Evolutionary conservation across 2,329 filamentous ascomycete genomes (phyloP).

Genomic region (Colletotrichum orbiculare): DNA sequence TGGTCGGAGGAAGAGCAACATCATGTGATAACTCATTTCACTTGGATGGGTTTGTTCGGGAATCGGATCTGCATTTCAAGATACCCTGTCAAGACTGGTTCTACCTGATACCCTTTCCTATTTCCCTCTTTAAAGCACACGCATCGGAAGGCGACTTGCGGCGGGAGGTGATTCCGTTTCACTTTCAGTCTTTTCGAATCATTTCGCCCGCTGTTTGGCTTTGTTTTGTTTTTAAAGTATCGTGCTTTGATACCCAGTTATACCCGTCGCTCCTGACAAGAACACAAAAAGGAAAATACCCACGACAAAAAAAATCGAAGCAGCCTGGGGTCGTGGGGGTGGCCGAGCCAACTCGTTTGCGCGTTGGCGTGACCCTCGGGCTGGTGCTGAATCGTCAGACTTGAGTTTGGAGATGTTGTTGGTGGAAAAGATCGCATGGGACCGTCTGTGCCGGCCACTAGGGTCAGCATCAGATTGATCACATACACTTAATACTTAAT

Average conservation of each 20-base stretch:
- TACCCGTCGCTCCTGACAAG: slow-evolving; percentile 42
- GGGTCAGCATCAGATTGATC: slow-evolving; percentile 37
- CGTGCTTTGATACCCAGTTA: slow-evolving; percentile 51
- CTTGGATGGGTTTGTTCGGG: slow-evolving; percentile 51
- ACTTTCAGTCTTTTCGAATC: slow-evolving; percentile 38
- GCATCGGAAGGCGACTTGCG: slow-evolving; percentile 34
- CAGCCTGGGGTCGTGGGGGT: slow-evolving; percentile 35
- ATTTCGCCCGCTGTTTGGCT: slow-evolving; percentile 35
- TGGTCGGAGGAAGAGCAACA: slow-evolving; percentile 34
- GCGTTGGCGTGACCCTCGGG: slow-evolving; percentile 39
- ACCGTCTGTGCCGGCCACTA: slow-evolving; percentile 37
- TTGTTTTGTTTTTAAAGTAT: slow-evolving; percentile 39
- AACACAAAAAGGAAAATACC: slow-evolving; percentile 41
- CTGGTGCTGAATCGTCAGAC: slow-evolving; percentile 35
- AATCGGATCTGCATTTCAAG: slow-evolving; percentile 68
- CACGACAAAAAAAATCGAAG: slow-evolving; percentile 40
- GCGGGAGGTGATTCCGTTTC: slow-evolving; percentile 34
- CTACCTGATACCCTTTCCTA: slow-evolving; percentile 45
- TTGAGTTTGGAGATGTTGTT: slow-evolving; percentile 36
- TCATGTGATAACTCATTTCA: slow-evolving; percentile 35
- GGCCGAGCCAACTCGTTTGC: slow-evolving; percentile 17
- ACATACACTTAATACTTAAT: slow-evolving; percentile 54
- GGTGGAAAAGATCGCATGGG: slow-evolving; percentile 32
- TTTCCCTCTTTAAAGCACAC: slow-evolving; percentile 40
- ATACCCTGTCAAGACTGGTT: slow-evolving; percentile 66